Evolutionary conservation across 1,139 yeast genomes (phyloP).

Genomic region (Geotrichum citri-aurantii): DNA sequence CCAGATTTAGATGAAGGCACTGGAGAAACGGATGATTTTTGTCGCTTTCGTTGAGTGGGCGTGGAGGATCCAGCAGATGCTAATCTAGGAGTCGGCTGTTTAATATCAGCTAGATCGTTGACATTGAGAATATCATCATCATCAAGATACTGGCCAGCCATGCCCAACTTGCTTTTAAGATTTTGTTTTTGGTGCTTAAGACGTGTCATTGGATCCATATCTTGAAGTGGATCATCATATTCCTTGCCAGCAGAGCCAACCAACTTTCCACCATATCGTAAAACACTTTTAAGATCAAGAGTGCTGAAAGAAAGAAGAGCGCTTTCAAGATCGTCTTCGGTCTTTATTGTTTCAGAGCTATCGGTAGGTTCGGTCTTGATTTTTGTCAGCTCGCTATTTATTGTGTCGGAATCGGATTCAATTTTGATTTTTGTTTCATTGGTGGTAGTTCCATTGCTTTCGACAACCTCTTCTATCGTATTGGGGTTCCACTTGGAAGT

Average conservation of each 20-base stretch:
- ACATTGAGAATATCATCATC: slow-evolving; percentile 36
- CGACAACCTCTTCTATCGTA: slow-evolving; percentile 24
- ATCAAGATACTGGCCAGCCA: slow-evolving; percentile 41
- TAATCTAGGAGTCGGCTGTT: slow-evolving; percentile 20
- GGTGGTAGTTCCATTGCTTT: slow-evolving; percentile 6
- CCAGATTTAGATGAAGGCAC: slow-evolving; percentile 25
- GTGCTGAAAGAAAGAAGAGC: slow-evolving; percentile 51
- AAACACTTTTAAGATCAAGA: slow-evolving; percentile 59
- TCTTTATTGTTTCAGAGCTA: slow-evolving; percentile 23
- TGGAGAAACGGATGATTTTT: slow-evolving; percentile 21
- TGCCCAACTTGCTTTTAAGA: slow-evolving; percentile 40
- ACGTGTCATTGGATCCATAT: slow-evolving; percentile 39
- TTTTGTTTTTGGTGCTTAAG: slow-evolving; percentile 38
- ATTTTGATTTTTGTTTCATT: slow-evolving; percentile 16
- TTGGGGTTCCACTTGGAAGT: slow-evolving; percentile 86
- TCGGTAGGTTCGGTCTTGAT: slow-evolving; percentile 23
- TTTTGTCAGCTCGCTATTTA: slow-evolving; percentile 19
- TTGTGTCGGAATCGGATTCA: slow-evolving; percentile 21
- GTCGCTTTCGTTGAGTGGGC: slow-evolving; percentile 18
- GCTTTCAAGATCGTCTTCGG: slow-evolving; percentile 28
- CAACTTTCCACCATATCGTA: slow-evolving; percentile 64
- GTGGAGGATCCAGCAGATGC: slow-evolving; percentile 19
- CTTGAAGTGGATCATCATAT: slow-evolving; percentile 37
- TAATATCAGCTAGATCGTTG: slow-evolving; percentile 28
- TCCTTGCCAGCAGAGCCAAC: slow-evolving; percentile 63